Evolutionary conservation across 1,284 basidiomycete species (phyloP).

Genomic region (Coniferiporia sulphurascens): DNA sequence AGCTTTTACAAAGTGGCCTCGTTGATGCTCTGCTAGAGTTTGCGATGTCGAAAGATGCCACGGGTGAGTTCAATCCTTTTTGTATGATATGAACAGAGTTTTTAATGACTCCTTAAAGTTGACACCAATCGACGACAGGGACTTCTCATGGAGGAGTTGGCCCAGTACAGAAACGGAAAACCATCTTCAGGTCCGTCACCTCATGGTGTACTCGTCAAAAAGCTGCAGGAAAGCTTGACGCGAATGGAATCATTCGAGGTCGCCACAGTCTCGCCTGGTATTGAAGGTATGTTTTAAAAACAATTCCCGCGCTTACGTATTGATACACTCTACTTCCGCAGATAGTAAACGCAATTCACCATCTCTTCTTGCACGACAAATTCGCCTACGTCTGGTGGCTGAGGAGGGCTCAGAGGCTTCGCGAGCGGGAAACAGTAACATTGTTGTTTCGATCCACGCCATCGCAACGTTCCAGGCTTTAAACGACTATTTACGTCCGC

Average conservation of each 20-base stretch:
- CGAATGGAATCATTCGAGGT: constrained; percentile 95
- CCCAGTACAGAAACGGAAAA: constrained; percentile 46
- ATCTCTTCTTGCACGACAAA: constrained; percentile 80
- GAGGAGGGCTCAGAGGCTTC: constrained; percentile 86
- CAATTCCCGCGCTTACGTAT: constrained; percentile 1
- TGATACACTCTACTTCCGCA: constrained; percentile 26
- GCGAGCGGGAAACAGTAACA: constrained; percentile 64
- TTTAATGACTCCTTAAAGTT: constrained; percentile 37
- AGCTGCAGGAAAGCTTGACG: constrained; percentile 89
- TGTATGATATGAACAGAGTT: neutral
- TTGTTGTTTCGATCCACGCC: constrained; percentile 93
- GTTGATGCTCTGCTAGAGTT: constrained; percentile 85
- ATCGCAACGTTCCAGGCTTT: constrained; percentile 95
- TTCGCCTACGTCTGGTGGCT: constrained; percentile 84
- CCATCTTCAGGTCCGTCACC: constrained; percentile 50
- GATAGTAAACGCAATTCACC: constrained; percentile 85
- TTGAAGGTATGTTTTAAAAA: constrained; percentile 52
- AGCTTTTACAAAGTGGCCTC: constrained; percentile 89
- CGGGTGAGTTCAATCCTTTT: constrained; percentile 37
- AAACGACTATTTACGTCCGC: constrained; percentile 89
- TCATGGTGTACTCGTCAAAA: constrained; percentile 83
- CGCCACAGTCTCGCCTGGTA: constrained; percentile 74
- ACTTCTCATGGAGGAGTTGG: constrained; percentile 71
- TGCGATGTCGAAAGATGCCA: constrained; percentile 62
- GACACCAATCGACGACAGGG: constrained; percentile 56